These are phyloP conservation scores for Kuraishia piskuri DNA, from an alignment of 805 yeast species.

Conservation along the genomic window DNA sequence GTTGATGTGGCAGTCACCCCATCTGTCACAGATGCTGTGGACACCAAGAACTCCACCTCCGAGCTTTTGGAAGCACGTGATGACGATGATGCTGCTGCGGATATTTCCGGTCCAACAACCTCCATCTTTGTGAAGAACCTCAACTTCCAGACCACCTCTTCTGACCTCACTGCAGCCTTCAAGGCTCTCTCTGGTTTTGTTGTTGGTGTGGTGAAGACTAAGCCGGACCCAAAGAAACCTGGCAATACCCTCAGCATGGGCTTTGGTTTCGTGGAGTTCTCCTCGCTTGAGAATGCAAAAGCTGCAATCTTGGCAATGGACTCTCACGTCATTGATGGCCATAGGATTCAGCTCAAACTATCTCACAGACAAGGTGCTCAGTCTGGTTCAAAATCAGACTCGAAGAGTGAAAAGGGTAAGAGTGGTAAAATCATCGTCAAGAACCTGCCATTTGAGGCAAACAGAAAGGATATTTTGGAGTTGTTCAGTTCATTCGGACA, in stretches of 20 bases:
- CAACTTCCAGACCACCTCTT: constrained; percentile 69
- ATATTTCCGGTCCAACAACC: constrained; percentile 63
- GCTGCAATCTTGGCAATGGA: constrained; percentile 67
- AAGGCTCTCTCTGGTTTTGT: constrained; percentile 70
- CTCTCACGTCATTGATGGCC: constrained; percentile 79
- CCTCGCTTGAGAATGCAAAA: constrained; percentile 67
- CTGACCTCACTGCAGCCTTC: constrained; percentile 52
- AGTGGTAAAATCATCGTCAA: constrained; percentile 84
- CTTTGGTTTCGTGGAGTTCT: constrained; percentile 92
- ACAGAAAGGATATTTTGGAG: constrained; percentile 87
- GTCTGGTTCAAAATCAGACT: constrained; percentile 15
- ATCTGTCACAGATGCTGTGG: constrained; percentile 29
- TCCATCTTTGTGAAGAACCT: constrained; percentile 89
- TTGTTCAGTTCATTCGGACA: constrained; percentile 93
- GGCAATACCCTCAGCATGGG: constrained; percentile 86
- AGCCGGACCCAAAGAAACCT: constrained; percentile 73
- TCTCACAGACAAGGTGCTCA: constrained; percentile 63
- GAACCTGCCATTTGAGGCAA: constrained; percentile 94
- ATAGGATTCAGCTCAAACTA: constrained; percentile 78
- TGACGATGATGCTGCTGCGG: constrained; percentile 27
- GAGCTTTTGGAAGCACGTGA: constrained; percentile 30
- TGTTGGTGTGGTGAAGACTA: constrained; percentile 74
- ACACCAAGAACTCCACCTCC: constrained; percentile 33
- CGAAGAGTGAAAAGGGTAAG: constrained; percentile 28
- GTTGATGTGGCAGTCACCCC: constrained; percentile 24